Evolutionary conservation across 345 rosid genomes (phyloP).

Genomic region (Syzygium aromaticum): DNA sequence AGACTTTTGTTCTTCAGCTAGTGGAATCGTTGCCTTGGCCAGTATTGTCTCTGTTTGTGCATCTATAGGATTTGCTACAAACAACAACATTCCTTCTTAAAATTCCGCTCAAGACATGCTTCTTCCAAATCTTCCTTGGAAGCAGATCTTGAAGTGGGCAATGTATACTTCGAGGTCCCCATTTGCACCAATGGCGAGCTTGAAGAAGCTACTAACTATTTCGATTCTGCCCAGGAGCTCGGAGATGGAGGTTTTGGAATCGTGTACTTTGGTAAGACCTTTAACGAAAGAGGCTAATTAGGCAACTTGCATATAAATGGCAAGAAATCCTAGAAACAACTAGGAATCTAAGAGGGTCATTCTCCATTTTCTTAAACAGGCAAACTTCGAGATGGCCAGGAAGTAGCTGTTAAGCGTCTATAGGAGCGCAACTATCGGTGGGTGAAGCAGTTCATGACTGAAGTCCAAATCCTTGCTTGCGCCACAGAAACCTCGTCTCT

Average conservation of each 20-base stretch:
- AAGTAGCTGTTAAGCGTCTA: slow-evolving; percentile 66
- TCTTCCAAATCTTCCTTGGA: slow-evolving; percentile 8
- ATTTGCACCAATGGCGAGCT: slow-evolving; percentile 55
- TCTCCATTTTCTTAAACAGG: slow-evolving; percentile 16
- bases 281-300: neutral
- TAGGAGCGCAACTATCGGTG: slow-evolving; percentile 41
- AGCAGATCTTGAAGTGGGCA: slow-evolving; percentile 24
- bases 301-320: neutral
- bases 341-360: neutral
- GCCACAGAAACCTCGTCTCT: slow-evolving; percentile 53
- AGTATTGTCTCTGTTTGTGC: slow-evolving; percentile 9
- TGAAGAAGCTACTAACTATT: slow-evolving; percentile 48
- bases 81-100: slow-evolving; percentile 15
- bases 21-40: slow-evolving; percentile 28
- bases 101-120: slow-evolving; percentile 10
- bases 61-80: slow-evolving; percentile 6
- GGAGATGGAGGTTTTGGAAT: slow-evolving; percentile 76
- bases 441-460: slow-evolving; percentile 45
- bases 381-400: slow-evolving; percentile 50
- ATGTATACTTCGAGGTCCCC: slow-evolving; percentile 28
- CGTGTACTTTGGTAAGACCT: slow-evolving; percentile 50
- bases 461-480: slow-evolving; percentile 45
- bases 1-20: slow-evolving; percentile 4
- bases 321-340: neutral
- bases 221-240: slow-evolving; percentile 29